A percentile compares a stretch with the other conserved stretches of the same genome.
These are phyloP conservation scores for Lactarius evosmus DNA, from an alignment of 768 basidiomycete species.

Conservation along the genomic window DNA sequence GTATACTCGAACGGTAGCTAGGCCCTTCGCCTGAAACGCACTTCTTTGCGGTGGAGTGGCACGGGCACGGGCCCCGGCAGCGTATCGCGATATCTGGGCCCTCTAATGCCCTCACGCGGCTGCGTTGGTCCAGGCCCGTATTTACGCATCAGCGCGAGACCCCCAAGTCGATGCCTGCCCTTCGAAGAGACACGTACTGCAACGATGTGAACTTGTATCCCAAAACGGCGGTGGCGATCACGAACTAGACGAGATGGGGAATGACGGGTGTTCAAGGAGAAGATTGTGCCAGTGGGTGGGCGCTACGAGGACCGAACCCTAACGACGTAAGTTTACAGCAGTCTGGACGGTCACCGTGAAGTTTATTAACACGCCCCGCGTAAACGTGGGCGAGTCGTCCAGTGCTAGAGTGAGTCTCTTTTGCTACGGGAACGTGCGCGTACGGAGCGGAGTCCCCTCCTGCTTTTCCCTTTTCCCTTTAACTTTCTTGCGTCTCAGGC, in stretches of 20 bases:
- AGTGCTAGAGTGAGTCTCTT: background rate
- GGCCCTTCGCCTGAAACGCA: background rate
- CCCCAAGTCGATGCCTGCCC: background rate
- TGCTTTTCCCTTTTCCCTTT: background rate
- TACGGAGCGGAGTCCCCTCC: background rate
- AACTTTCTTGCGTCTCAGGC: background rate
- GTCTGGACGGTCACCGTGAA: background rate
- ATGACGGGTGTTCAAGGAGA: background rate
- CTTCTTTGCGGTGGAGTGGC: background rate
- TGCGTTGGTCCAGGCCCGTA: background rate
- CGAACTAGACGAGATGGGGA: conserved; percentile 1
- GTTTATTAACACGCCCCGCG: background rate
- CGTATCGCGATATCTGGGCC: background rate
- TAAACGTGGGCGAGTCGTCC: background rate
- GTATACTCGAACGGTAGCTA: background rate
- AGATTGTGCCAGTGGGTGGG: background rate
- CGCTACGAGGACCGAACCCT: background rate
- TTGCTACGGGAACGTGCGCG: background rate
- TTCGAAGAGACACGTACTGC: background rate
- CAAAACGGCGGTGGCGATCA: background rate
- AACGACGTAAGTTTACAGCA: background rate
- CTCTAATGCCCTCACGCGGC: background rate
- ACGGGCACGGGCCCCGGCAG: background rate
- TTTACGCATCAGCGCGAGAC: background rate
- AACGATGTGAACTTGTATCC: background rate